These are phyloP conservation scores for Alternaria sp. DNA, from an alignment of 2,329 filamentous ascomycete genomes.

Conservation along the genomic window DNA sequence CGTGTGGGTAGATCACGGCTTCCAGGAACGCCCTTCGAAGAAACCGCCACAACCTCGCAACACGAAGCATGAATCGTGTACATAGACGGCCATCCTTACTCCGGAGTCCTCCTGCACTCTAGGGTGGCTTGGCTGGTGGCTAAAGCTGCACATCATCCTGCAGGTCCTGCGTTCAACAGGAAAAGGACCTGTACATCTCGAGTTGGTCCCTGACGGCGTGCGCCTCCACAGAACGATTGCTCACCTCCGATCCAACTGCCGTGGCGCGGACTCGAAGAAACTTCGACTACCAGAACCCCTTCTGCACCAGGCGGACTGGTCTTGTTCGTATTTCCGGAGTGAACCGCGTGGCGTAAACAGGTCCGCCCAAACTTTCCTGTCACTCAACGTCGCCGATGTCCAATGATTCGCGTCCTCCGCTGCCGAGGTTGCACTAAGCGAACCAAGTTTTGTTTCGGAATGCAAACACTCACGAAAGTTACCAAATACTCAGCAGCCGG, in stretches of 20 bases:
- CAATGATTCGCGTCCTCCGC: not conserved
- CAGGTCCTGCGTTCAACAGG: not conserved
- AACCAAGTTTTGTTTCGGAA: slow-evolving; percentile 1
- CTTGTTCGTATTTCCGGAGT: not conserved
- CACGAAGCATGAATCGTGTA: not conserved
- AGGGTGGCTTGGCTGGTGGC: not conserved
- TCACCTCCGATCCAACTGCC: not conserved
- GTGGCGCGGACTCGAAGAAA: not conserved
- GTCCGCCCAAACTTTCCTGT: not conserved
- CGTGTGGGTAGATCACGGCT: not conserved
- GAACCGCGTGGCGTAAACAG: not conserved
- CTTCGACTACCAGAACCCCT: not conserved
- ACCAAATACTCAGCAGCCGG: not conserved
- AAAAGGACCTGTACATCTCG: not conserved
- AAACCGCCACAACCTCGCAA: not conserved
- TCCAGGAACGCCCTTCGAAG: not conserved
- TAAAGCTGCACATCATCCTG: not conserved
- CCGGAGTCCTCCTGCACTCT: not conserved
- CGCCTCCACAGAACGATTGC: not conserved
- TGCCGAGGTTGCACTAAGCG: not conserved
- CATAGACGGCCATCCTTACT: not conserved
- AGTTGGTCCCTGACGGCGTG: not conserved
- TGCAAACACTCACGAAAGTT: slow-evolving; percentile 13
- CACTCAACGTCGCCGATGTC: not conserved
- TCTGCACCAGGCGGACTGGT: not conserved